Percentiles rank a stretch among this genome's conserved stretches.
Conservation (phyloP, 192 early-diverging fungal species). For the Fimicolochytrium jonesii region DNA sequence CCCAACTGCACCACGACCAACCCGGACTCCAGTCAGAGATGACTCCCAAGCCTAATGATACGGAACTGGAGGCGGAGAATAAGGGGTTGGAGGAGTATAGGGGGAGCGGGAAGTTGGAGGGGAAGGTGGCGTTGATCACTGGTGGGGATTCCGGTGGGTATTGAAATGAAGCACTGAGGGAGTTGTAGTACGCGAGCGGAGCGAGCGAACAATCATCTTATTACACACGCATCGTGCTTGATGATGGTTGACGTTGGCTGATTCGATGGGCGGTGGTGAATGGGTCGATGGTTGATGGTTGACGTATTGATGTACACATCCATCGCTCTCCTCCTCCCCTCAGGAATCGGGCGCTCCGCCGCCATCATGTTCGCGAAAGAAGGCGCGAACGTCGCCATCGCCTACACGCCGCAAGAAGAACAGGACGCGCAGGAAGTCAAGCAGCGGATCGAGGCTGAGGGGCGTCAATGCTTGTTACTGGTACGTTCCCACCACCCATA, state of each 20-base stretch:
- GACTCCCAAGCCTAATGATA: slow-evolving; percentile 37
- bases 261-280: too few relatives aligned
- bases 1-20: slow-evolving; percentile 19
- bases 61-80: slow-evolving; percentile 35
- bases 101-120: slow-evolving; percentile 39
- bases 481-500: too few relatives aligned
- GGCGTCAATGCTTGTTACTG: slow-evolving; percentile 35
- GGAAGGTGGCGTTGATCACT: slow-evolving; percentile 47
- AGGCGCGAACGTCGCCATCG: slow-evolving; percentile 43
- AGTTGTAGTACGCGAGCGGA: too few relatives aligned
- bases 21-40: slow-evolving; percentile 39
- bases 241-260: too few relatives aligned
- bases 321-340: slow-evolving; percentile 40
- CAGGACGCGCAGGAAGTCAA: slow-evolving; percentile 45
- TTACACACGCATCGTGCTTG: too few relatives aligned
- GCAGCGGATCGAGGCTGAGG: slow-evolving; percentile 34
- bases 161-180: too few relatives aligned
- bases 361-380: slow-evolving; percentile 48
- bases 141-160: slow-evolving; percentile 34
- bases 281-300: too few relatives aligned
- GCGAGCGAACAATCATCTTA: too few relatives aligned
- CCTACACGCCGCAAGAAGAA: slow-evolving; percentile 36
- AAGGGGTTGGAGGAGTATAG: slow-evolving; percentile 39
- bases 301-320: too few relatives aligned
- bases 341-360: slow-evolving; percentile 50